Percentiles rank a stretch among this genome's conserved stretches.
Conservation (phyloP, 768 basidiomycete genomes). For the Sarcodon sp. region DNA sequence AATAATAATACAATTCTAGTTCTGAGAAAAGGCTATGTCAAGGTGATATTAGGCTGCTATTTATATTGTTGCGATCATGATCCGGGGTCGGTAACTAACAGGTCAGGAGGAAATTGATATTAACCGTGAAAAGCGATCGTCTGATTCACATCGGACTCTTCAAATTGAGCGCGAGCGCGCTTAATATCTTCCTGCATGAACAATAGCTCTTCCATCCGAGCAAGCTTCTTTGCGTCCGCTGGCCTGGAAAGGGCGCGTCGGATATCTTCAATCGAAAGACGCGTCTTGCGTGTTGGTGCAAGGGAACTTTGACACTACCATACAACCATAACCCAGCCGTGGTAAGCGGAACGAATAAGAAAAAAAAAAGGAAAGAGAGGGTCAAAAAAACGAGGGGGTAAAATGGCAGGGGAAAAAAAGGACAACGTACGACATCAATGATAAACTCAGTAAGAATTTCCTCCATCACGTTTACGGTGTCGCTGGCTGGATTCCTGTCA, state of each 20-base stretch:
- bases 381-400: background rate
- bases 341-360: background rate
- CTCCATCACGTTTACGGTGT: constrained; percentile 87
- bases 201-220: constrained; percentile 81
- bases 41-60: no score
- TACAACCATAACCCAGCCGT: background rate
- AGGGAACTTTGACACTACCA: constrained; percentile 62
- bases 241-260: constrained; percentile 68
- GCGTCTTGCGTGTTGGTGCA: constrained; percentile 53
- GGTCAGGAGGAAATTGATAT: background rate
- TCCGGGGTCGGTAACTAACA: no score
- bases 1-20: no score
- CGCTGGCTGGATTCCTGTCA: constrained; percentile 76
- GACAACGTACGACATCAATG: constrained; percentile 64
- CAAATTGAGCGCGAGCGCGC: constrained; percentile 72
- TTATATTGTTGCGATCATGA: no score
- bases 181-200: constrained; percentile 95
- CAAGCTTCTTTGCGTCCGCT: constrained; percentile 87
- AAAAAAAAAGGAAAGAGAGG: background rate
- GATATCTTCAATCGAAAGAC: constrained; percentile 80
- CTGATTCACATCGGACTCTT: constrained; percentile 33
- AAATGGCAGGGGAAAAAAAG: constrained; percentile 4
- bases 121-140: constrained; percentile 31
- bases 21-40: no score
- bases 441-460: constrained; percentile 89